phyloP scores from a whole-genome alignment of 192 early-diverging fungal genomes.

The Backusella mclennaniae region DNA sequence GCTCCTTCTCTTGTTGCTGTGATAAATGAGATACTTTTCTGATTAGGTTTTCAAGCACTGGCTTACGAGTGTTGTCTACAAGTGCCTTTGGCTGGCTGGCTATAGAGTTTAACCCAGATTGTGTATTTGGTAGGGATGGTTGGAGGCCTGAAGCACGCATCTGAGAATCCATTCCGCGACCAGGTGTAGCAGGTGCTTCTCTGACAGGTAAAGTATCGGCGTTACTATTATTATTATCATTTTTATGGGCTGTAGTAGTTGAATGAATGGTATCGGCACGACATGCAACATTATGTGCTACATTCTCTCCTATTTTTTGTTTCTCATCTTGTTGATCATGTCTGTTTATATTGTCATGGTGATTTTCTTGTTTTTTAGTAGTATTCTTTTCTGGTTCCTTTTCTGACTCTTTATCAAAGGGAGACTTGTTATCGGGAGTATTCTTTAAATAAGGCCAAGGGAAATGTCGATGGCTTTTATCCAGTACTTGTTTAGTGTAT shows the following conservation, averaged over 20 bases:
- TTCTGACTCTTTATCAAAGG: neutral
- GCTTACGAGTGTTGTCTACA: neutral
- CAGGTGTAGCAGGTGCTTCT: neutral
- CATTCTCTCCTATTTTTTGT: neutral
- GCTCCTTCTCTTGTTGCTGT: neutral
- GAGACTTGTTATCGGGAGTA: neutral
- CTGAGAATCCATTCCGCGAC: neutral
- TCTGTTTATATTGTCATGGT: neutral
- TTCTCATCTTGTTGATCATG: neutral
- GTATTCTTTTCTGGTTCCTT: neutral
- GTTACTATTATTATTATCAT: neutral
- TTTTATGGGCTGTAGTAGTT: neutral
- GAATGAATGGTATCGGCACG: neutral
- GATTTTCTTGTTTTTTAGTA: neutral
- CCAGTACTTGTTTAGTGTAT: neutral
- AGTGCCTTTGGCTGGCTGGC: neutral
- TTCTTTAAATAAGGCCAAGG: constrained; percentile 16
- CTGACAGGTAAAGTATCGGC: neutral
- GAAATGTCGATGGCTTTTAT: neutral
- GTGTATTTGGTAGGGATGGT: neutral
- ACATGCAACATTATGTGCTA: neutral
- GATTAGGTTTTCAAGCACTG: neutral
- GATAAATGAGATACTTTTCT: neutral
- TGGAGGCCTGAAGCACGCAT: neutral
- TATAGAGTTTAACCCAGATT: neutral